phyloP scores from a whole-genome alignment of 1,139 yeast species.

The Yamadazyma kanchanaburiensis region DNA sequence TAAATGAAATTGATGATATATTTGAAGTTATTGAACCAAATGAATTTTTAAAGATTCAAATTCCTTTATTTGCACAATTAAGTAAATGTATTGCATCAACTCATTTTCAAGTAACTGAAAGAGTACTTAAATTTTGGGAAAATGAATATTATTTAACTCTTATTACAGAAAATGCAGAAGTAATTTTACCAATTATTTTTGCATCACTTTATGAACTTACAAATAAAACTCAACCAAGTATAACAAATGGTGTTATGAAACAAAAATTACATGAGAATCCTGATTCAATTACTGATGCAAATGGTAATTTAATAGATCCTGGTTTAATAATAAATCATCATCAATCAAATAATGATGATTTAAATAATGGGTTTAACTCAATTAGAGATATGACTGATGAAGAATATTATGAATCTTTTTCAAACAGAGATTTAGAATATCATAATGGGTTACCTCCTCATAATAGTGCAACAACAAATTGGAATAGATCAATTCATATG shows the following conservation, averaged over 20 bases:
- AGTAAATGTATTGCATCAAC: conserved; percentile 93
- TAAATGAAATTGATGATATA: conserved; percentile 94
- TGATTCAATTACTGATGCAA: conserved; percentile 41
- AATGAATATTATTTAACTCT: conserved; percentile 89
- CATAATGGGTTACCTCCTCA: conserved; percentile 33
- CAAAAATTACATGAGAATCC: conserved; percentile 42
- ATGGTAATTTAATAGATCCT: conserved; percentile 43
- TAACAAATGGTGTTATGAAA: conserved; percentile 47
- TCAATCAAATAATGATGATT: conserved; percentile 5
- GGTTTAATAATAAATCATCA: conserved; percentile 24
- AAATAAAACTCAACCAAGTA: conserved; percentile 47
- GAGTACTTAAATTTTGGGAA: conserved; percentile 91
- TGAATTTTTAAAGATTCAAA: conserved; percentile 88
- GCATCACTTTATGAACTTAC: conserved; percentile 86
- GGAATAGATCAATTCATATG: conserved; percentile 93
- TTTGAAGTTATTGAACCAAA: conserved; percentile 94
- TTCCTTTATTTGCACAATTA: conserved; percentile 89
- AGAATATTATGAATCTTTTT: conserved; percentile 44
- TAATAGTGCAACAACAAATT: conserved; percentile 50
- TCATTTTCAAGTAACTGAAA: conserved; percentile 96
- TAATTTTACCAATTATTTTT: conserved; percentile 87
- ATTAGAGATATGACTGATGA: conserved; percentile 42
- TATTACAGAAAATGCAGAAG: conserved; percentile 88
- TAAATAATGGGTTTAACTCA: conserved; percentile 16
- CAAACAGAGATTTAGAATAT: conserved; percentile 33